These are phyloP conservation scores for Aspergillus texensis DNA, from an alignment of 2,329 filamentous ascomycete species.

Conservation along the genomic window DNA sequence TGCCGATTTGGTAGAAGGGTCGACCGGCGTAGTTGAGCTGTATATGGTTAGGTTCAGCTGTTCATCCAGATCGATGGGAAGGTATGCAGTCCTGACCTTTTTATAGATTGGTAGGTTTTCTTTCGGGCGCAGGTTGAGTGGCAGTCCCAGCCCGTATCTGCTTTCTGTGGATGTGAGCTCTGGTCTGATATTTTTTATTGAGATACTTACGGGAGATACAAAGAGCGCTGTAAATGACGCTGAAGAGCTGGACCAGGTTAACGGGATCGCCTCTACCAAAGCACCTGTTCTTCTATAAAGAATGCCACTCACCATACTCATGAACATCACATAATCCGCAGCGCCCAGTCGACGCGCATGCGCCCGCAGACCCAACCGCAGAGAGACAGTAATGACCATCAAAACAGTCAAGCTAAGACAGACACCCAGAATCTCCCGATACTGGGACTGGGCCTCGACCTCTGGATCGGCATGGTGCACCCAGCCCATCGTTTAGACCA, in stretches of 20 bases:
- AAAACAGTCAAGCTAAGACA: constrained; percentile 49
- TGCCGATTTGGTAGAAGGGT: constrained; percentile 58
- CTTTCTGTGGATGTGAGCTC: constrained; percentile 44
- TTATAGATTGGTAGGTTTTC: constrained; percentile 50
- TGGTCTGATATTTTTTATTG: neutral
- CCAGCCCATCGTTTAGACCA: constrained; percentile 49
- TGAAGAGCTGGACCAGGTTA: neutral
- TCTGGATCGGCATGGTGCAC: constrained; percentile 53
- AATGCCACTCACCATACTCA: constrained; percentile 32
- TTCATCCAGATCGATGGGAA: neutral
- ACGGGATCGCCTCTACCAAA: neutral
- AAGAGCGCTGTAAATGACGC: neutral
- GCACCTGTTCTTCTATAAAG: neutral
- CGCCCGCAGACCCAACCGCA: constrained; percentile 49
- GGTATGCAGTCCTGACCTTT: constrained; percentile 22
- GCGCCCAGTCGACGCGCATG: constrained; percentile 48
- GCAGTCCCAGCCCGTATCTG: constrained; percentile 56
- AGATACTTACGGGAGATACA: neutral
- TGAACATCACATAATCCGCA: constrained; percentile 51
- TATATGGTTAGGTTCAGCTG: neutral
- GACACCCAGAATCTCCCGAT: constrained; percentile 52
- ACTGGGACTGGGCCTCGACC: constrained; percentile 53
- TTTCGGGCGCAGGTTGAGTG: constrained; percentile 47
- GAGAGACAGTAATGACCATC: constrained; percentile 45
- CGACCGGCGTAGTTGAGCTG: constrained; percentile 57